Evolutionary conservation across 164 flowering plant genomes (phyloP).

Genomic region (Santalum album): DNA sequence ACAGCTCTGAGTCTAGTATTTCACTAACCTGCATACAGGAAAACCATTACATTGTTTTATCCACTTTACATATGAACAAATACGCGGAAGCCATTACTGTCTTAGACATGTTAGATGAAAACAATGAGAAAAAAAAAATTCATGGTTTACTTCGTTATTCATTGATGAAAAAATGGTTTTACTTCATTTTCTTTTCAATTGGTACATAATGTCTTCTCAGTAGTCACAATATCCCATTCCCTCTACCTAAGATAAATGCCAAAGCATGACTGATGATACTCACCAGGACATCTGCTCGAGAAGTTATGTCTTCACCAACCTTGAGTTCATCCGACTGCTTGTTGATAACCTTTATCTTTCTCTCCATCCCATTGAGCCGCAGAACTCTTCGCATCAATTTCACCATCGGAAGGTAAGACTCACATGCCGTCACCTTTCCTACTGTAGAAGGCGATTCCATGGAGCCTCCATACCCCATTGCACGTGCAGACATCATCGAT

Average conservation of each 20-base stretch:
- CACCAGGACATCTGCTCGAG: slow-evolving; percentile 82
- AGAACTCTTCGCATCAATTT: slow-evolving; percentile 76
- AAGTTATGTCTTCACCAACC: slow-evolving; percentile 58
- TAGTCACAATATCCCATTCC: too few relatives aligned
- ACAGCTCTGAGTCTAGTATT: slow-evolving; percentile 93
- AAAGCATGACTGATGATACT: slow-evolving; percentile 13
- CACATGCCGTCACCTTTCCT: slow-evolving; percentile 78
- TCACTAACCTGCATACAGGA: slow-evolving; percentile 72
- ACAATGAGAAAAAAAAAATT: too few relatives aligned
- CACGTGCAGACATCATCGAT: slow-evolving; percentile 93
- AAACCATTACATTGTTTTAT: background rate
- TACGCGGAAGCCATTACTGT: too few relatives aligned
- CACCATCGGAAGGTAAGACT: slow-evolving; percentile 93
- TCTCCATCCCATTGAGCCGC: slow-evolving; percentile 56
- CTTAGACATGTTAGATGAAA: too few relatives aligned
- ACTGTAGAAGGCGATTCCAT: slow-evolving; percentile 10
- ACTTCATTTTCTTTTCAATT: too few relatives aligned
- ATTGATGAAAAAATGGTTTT: too few relatives aligned
- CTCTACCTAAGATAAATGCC: background rate
- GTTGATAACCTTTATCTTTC: slow-evolving; percentile 43
- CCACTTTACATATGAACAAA: too few relatives aligned
- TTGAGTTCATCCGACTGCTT: slow-evolving; percentile 86
- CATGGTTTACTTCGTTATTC: too few relatives aligned
- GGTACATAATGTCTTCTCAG: too few relatives aligned
- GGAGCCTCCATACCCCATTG: slow-evolving; percentile 37